Evolutionary conservation across 2,329 filamentous ascomycete species (phyloP), one percentile per base, ranked within the genome.

Genomic region (Beauveria scarabaeidicola): DNA sequence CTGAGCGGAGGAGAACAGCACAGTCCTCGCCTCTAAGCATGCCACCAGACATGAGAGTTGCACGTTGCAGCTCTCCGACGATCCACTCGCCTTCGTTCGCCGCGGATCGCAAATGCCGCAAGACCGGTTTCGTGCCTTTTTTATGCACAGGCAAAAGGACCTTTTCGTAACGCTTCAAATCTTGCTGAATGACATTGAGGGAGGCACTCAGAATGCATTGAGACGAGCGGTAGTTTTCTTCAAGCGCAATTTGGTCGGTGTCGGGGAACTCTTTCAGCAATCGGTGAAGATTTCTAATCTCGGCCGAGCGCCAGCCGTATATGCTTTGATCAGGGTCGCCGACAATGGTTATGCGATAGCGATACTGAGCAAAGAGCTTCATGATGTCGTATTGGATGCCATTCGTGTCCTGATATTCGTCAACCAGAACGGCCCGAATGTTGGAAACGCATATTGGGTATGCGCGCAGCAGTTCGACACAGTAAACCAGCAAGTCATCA

Each of bases 321-420:
- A 99, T 99, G 70, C 92, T 97, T 73, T 99, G 93, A 70, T 99
- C 94, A 0, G 94, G 93, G 69, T 99, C 93, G 38, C 93, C 94
- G 5, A 99, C 94, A 61, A 97, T 90, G 1, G 93, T 97, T 65
- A 97, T 93, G n/a, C 85, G 82, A 59, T 84, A 82, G 47, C 81
- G 80, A 23, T 79, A 75, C 62, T 90, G 85, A 1, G 92, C 90
- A 67, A 99, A 87, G 1, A 96, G 80, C 63, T 83, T 87, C 91
- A 97, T 97, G 46, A 99, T 77, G 66, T 97, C 91, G 68, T 96
- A 97, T 72, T 99, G 93, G 5, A 97, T 87, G 21, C 90, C 83
- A 69, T 97, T 99, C 8, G 93, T 97, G 73, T 99, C 93, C 73
- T 99, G 93, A 64, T 97, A 99, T 69, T 99, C 93, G 70, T 99